Conservation (phyloP, 2,329 filamentous ascomycete genomes). For the Pyrenophora seminiperda region DNA sequence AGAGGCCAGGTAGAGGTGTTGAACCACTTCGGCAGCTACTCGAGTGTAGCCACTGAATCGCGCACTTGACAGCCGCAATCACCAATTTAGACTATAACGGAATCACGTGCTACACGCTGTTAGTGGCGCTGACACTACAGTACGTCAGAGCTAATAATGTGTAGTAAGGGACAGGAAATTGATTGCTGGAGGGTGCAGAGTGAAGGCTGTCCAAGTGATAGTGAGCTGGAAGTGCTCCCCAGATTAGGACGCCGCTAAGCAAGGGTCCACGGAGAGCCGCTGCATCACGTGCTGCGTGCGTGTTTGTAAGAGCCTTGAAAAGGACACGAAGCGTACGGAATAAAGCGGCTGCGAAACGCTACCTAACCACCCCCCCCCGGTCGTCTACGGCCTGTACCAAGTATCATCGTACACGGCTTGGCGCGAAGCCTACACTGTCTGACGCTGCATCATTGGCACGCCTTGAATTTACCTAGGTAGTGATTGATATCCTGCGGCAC, state of each 20-base stretch:
- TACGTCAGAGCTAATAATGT: constrained; percentile 10
- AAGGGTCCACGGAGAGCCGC: constrained; percentile 16
- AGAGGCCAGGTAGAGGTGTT: constrained; percentile 33
- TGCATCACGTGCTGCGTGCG: constrained; percentile 1
- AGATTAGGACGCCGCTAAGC: constrained; percentile 24
- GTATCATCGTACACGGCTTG: constrained; percentile 3
- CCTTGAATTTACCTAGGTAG: too few species aligned
- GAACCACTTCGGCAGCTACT: constrained; percentile 25
- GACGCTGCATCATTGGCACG: constrained; percentile 3
- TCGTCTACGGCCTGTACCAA: constrained; percentile 1
- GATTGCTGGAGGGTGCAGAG: constrained; percentile 24
- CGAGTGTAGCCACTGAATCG: constrained; percentile 14
- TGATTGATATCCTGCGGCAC: too few species aligned
- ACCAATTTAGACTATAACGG: not conserved
- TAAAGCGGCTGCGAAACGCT: constrained; percentile 20
- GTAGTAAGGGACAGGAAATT: constrained; percentile 10
- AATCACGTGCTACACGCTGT: constrained; percentile 1
- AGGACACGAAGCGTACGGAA: constrained; percentile 18
- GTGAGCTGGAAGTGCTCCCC: constrained; percentile 25
- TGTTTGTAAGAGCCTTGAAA: not conserved
- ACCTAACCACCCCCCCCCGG: constrained; percentile 18
- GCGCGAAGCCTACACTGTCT: constrained; percentile 7
- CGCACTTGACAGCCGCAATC: constrained; percentile 1
- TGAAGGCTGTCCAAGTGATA: constrained; percentile 30
- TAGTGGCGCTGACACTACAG: constrained; percentile 1